These are phyloP conservation scores for Neonectria magnoliae DNA, from an alignment of 2,329 filamentous ascomycete genomes.

Conservation along the genomic window DNA sequence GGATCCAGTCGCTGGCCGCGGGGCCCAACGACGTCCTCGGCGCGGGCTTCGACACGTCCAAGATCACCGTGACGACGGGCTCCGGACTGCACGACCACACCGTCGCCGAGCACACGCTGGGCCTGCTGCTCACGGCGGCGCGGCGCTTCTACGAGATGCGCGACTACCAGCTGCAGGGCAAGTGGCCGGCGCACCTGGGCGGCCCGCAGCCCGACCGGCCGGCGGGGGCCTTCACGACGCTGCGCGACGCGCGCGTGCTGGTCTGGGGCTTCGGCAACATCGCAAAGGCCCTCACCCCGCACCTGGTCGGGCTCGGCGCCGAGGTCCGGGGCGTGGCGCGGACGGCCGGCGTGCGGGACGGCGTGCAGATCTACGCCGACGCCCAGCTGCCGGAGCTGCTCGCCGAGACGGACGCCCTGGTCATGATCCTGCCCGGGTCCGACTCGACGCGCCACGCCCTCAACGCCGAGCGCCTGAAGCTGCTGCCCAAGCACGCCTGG, in stretches of 20 bases:
- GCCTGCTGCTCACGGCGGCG: slow-evolving; percentile 64
- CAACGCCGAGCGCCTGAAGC: slow-evolving; percentile 61
- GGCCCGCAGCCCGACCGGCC: slow-evolving; percentile 69
- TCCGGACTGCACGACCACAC: slow-evolving; percentile 72
- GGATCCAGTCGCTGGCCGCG: slow-evolving; percentile 74
- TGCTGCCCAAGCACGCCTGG: slow-evolving; percentile 68
- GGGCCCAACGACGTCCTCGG: slow-evolving; percentile 72
- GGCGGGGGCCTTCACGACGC: slow-evolving; percentile 65
- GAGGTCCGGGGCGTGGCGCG: slow-evolving; percentile 68
- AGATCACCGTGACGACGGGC: slow-evolving; percentile 66
- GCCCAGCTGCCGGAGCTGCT: slow-evolving; percentile 63
- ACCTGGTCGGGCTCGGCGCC: slow-evolving; percentile 64
- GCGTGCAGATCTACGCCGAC: slow-evolving; percentile 66
- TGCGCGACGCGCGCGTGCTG: slow-evolving; percentile 66
- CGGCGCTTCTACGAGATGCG: slow-evolving; percentile 71
- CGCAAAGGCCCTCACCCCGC: slow-evolving; percentile 67
- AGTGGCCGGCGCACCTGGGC: slow-evolving; percentile 71
- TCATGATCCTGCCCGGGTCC: slow-evolving; percentile 72
- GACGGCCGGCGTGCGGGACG: slow-evolving; percentile 64
- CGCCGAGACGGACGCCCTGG: slow-evolving; percentile 68
- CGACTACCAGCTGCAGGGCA: slow-evolving; percentile 65
- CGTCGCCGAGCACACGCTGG: slow-evolving; percentile 72
- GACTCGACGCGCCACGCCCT: slow-evolving; percentile 66
- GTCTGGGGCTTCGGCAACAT: slow-evolving; percentile 76
- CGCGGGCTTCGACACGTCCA: slow-evolving; percentile 66